These are phyloP conservation scores for Metarhizium humberi DNA, from an alignment of 2,329 filamentous ascomycete genomes.

Conservation along the genomic window DNA sequence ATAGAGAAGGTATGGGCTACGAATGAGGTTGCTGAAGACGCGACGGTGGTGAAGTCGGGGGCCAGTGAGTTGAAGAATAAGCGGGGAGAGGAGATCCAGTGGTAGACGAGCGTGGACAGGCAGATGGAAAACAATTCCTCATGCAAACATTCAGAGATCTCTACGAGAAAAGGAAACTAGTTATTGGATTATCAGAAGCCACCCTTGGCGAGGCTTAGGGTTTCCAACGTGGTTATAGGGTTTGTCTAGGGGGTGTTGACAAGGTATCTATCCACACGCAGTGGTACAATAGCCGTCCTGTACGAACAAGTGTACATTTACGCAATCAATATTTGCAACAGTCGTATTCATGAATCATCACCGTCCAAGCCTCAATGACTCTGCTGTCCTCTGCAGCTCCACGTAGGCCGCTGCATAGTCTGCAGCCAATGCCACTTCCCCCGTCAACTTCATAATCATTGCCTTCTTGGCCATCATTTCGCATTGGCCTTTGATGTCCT, in stretches of 20 bases:
- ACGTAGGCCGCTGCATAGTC: conserved; percentile 59
- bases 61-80: conserved; percentile 25
- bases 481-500: conserved; percentile 59
- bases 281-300: background rate
- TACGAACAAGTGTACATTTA: background rate
- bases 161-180: background rate
- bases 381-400: conserved; percentile 37
- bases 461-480: conserved; percentile 79
- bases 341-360: background rate
- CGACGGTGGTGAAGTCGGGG: conserved; percentile 10
- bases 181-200: background rate
- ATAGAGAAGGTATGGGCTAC: conserved; percentile 89
- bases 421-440: conserved; percentile 54
- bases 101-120: conserved; percentile 15
- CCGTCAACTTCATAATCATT: conserved; percentile 61
- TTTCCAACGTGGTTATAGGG: background rate
- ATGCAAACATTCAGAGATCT: background rate
- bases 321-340: background rate
- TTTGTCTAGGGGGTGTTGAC: background rate
- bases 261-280: background rate
- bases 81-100: conserved; percentile 28
- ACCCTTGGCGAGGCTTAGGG: background rate
- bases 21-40: conserved; percentile 37
- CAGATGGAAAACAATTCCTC: background rate
- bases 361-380: conserved; percentile 17